These are phyloP conservation scores for Spathaspora passalidarum DNA, from an alignment of 805 yeast species.

Conservation along the genomic window DNA sequence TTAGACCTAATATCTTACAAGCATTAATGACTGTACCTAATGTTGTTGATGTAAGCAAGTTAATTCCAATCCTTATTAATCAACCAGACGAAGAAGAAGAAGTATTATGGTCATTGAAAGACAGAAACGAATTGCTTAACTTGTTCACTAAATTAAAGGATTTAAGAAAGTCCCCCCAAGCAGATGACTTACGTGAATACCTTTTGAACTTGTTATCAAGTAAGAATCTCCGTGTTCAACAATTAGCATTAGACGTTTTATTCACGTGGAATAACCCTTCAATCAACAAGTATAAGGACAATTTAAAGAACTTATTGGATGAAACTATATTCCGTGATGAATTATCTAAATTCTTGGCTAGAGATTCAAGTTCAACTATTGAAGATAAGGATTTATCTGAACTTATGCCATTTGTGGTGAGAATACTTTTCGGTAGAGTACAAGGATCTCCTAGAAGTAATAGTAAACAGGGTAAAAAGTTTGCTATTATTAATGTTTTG, in stretches of 20 bases:
- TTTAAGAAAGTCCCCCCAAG: constrained; percentile 50
- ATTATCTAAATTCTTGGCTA: constrained; percentile 56
- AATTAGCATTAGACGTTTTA: constrained; percentile 66
- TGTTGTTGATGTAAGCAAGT: constrained; percentile 56
- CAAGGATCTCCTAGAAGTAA: constrained; percentile 68
- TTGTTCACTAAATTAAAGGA: constrained; percentile 64
- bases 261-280: constrained; percentile 59
- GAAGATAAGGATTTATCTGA: constrained; percentile 56
- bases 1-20: constrained; percentile 56
- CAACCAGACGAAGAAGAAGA: constrained; percentile 23
- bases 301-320: constrained; percentile 71
- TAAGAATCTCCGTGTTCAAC: constrained; percentile 61
- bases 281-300: constrained; percentile 67
- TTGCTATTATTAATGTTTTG: constrained; percentile 63
- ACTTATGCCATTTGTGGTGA: constrained; percentile 68
- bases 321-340: constrained; percentile 86
- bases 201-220: constrained; percentile 59
- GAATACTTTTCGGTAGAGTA: constrained; percentile 85
- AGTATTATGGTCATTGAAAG: constrained; percentile 46
- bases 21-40: constrained; percentile 57
- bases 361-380: constrained; percentile 48
- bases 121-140: constrained; percentile 56
- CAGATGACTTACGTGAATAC: constrained; percentile 52
- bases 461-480: constrained; percentile 67
- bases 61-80: constrained; percentile 58